Conservation (phyloP, 306 rosid genomes). For the Carpinus fangiana region DNA sequence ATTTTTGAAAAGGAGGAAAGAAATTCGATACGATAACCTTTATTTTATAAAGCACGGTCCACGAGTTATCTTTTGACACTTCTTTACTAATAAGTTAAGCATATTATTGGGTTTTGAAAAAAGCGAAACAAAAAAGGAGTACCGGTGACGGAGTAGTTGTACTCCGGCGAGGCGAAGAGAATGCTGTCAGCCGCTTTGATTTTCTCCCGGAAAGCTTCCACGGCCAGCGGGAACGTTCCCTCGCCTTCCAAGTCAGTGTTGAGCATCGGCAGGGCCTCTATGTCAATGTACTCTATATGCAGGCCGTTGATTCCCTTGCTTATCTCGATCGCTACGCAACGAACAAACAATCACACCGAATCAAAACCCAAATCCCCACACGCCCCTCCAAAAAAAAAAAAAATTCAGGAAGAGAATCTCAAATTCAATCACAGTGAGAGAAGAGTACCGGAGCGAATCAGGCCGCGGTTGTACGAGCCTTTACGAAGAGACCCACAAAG, state of each 20-base stretch:
- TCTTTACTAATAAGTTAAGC: too few species aligned
- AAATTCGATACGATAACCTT: too few species aligned
- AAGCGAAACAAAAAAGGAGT: neutral
- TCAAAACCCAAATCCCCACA: neutral
- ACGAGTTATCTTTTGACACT: too few species aligned
- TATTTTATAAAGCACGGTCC: too few species aligned
- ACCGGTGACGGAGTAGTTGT: conserved; percentile 78
- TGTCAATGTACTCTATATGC: conserved; percentile 63
- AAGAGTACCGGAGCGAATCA: conserved; percentile 56
- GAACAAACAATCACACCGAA: neutral
- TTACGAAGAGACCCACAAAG: conserved; percentile 63
- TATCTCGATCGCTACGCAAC: conserved; percentile 52
- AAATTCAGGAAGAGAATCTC: neutral
- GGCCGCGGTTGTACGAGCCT: conserved; percentile 58
- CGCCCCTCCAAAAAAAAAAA: neutral
- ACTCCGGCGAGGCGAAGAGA: conserved; percentile 88
- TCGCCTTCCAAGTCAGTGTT: conserved; percentile 69
- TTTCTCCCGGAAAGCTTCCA: conserved; percentile 63
- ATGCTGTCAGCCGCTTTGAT: conserved; percentile 60
- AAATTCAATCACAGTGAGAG: too few species aligned
- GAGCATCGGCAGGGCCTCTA: conserved; percentile 56
- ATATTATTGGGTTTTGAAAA: too few species aligned
- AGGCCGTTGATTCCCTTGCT: conserved; percentile 50
- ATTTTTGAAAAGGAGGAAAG: too few species aligned
- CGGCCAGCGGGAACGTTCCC: conserved; percentile 51